phyloP scores from a whole-genome alignment of 2,329 filamentous ascomycete genomes.

The Aspergillus intermedius region DNA sequence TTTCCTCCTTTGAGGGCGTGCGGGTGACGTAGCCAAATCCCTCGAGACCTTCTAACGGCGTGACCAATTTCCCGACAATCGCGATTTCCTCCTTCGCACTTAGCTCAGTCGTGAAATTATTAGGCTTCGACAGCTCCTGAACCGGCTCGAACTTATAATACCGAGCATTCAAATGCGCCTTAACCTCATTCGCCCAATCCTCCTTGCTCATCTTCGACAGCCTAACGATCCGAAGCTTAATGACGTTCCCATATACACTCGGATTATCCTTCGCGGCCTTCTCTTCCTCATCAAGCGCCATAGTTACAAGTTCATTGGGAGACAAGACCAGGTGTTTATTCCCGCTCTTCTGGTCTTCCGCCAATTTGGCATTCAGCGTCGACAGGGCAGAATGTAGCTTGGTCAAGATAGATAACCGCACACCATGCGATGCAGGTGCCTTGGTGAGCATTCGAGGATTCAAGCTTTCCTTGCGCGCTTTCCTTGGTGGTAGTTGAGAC shows the following conservation, averaged over 20 bases:
- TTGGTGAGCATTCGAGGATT: slow-evolving; percentile 41
- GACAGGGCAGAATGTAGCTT: slow-evolving; percentile 41
- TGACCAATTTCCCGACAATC: slow-evolving; percentile 57
- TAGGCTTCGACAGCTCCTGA: slow-evolving; percentile 36
- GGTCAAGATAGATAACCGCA: slow-evolving; percentile 37
- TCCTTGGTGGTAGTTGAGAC: slow-evolving; percentile 18
- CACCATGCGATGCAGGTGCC: slow-evolving; percentile 37
- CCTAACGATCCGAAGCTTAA: slow-evolving; percentile 71
- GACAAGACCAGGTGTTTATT: slow-evolving; percentile 33
- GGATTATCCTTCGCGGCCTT: slow-evolving; percentile 60
- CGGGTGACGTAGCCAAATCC: slow-evolving; percentile 67
- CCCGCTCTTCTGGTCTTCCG: slow-evolving; percentile 23
- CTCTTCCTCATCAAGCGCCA: slow-evolving; percentile 63
- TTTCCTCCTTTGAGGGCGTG: slow-evolving; percentile 59
- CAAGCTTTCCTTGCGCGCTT: slow-evolving; percentile 35
- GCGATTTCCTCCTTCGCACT: slow-evolving; percentile 60
- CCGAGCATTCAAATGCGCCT: slow-evolving; percentile 37
- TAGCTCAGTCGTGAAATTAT: slow-evolving; percentile 63
- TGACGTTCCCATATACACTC: slow-evolving; percentile 70
- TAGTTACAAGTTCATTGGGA: slow-evolving; percentile 38
- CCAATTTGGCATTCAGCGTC: slow-evolving; percentile 33
- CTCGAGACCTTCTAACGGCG: slow-evolving; percentile 58
- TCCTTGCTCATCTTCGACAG: slow-evolving; percentile 67
- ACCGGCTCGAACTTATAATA: slow-evolving; percentile 28
- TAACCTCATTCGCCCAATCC: slow-evolving; percentile 63